Base-by-base conservation (phyloP, 2,329 filamentous ascomycete species). In the Hawksworthiomyces lignivorus region DNA sequence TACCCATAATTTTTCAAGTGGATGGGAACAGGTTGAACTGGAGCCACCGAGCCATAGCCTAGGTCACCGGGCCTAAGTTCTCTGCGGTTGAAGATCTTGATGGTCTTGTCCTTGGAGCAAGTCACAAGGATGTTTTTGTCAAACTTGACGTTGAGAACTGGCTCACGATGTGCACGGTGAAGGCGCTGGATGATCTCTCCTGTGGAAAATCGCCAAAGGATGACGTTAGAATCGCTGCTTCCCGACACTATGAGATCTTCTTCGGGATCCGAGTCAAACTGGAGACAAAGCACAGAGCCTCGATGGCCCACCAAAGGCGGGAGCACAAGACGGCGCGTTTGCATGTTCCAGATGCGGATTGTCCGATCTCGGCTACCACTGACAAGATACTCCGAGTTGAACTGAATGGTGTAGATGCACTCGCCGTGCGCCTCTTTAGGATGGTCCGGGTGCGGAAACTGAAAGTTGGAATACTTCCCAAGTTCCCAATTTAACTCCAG, bases 181-280 rank as follows among this genome's bases (percentile, higher is more conserved):
- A 97, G 76, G 44, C 80, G 80, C 54, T 89, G 84, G 11, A 97
- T 63, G 27, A 87, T 75, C 55, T 89, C 70, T 4, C 92, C 92
- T 0, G 89, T 97, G 0, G 88, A 95, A 56, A 97, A 97, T 37
- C 73, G 80, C 92, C 90, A 97, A 12, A 97, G 67, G 43, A 96
- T 90, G 40, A 98, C 80, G 48, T 83, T 82, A 35, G 84, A 86
- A 61, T 98, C 92, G 54, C 89, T 95, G 54, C 90, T 95, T 28
- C 90, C 92, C 7, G 89, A 95, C 9, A 96, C 84, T n/a, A 98
- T 84, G 29, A 98, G 67, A 54, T 97, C 90, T 57, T 97, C 86
- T 12, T 84, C 77, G 0, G 87, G 84, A 39, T 83, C 79, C 4
- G 89, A 82, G 56, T 98, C 92, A 56, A 97, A 98, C 56, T 98